Evolutionary conservation across 177 flowering plant species (phyloP).

Genomic region (Vitis hybrid): DNA sequence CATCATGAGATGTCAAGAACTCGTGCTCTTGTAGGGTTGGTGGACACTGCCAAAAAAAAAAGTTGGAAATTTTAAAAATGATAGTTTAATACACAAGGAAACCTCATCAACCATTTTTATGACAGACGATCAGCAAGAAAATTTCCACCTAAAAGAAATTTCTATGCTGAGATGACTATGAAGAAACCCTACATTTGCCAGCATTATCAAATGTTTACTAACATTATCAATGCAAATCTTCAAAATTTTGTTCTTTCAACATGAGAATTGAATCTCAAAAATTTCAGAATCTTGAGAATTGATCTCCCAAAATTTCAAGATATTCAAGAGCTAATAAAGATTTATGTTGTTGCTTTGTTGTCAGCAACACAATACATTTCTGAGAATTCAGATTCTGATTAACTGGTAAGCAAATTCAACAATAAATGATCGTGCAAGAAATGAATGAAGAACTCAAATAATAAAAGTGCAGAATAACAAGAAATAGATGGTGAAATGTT

Average conservation of each 20-base stretch:
- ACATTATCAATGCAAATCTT: constrained; percentile 4
- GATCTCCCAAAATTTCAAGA: no score
- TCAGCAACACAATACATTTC: no score
- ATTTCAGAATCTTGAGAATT: no score
- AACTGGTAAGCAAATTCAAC: neutral
- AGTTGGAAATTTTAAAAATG: neutral
- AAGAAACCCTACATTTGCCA: no score
- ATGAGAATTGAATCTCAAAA: no score
- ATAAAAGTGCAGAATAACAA: neutral
- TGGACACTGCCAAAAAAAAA: constrained; percentile 53
- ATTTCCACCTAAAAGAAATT: neutral
- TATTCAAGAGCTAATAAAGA: no score
- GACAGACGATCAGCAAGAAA: neutral
- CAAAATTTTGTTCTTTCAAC: no score
- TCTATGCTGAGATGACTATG: no score
- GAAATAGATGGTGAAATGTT: neutral
- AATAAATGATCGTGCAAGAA: neutral
- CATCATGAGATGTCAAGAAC: constrained; percentile 40
- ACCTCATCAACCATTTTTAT: neutral
- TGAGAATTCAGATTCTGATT: neutral
- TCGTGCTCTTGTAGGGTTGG: constrained; percentile 50
- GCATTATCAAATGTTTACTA: constrained; percentile 10
- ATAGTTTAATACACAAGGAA: neutral
- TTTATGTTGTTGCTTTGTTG: no score
- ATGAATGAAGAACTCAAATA: neutral